Evolutionary conservation across 345 rosid species (phyloP).

Genomic region (Acer negundo): DNA sequence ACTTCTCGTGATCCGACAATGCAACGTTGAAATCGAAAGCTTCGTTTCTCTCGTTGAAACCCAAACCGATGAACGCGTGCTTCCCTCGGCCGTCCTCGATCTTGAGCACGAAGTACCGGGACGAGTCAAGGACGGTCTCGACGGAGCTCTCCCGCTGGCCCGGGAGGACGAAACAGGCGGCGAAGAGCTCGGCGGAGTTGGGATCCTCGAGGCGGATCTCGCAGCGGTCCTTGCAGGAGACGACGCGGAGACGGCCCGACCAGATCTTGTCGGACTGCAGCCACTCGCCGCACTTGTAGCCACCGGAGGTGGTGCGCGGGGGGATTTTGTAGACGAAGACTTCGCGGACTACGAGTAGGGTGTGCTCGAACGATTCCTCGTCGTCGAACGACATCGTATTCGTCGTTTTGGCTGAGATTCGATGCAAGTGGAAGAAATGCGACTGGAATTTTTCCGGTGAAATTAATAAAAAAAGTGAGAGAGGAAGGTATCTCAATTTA

Average conservation of each 20-base stretch:
- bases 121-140: conserved; percentile 97
- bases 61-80: conserved; percentile 95
- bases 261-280: conserved; percentile 99
- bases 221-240: conserved; percentile 91
- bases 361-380: conserved; percentile 88
- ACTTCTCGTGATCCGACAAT: conserved; percentile 95
- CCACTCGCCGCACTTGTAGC: conserved; percentile 99
- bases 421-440: not conserved
- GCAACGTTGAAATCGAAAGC: conserved; percentile 99
- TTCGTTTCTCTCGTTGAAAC: conserved; percentile 89
- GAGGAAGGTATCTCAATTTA: conserved; percentile 6
- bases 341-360: conserved; percentile 93
- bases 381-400: conserved; percentile 77
- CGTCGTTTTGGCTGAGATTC: not conserved
- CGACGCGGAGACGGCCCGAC: conserved; percentile 96
- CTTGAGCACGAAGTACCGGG: conserved; percentile 91
- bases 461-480: not conserved
- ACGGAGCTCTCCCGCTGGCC: conserved; percentile 87
- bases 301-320: conserved; percentile 90
- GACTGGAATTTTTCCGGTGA: not conserved
- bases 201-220: conserved; percentile 99
- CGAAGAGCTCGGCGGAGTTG: conserved; percentile 83
- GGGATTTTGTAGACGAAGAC: conserved; percentile 93
- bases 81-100: conserved; percentile 95
- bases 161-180: conserved; percentile 88